Percentiles rank a stretch among this genome's conserved stretches.
These are phyloP conservation scores for Rhodomyrtus psidioides DNA, from an alignment of 441 rosid genomes.

Conservation along the genomic window DNA sequence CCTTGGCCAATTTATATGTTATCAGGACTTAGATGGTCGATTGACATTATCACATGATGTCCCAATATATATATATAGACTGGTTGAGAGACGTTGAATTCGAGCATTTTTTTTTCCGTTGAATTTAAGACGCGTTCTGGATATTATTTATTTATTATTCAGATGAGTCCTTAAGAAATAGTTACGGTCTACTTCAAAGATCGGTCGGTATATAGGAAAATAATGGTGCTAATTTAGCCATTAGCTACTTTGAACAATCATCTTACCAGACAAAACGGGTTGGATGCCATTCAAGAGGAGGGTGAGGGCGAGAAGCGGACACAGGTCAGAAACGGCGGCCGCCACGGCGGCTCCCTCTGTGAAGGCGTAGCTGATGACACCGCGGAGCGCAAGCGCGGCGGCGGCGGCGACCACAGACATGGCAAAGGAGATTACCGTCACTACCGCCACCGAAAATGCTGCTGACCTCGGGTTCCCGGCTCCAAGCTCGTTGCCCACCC, in stretches of 20 bases:
- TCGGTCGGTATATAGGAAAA: background rate
- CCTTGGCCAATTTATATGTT: conserved; percentile 15
- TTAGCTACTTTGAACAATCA: background rate
- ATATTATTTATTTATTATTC: too few relatives aligned
- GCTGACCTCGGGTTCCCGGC: conserved; percentile 54
- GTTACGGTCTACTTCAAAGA: background rate
- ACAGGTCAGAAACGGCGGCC: conserved; percentile 51
- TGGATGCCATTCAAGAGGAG: conserved; percentile 50
- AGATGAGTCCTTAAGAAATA: background rate
- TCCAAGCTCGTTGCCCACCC: conserved; percentile 67
- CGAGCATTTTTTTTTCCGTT: too few relatives aligned
- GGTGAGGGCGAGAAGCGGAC: conserved; percentile 49
- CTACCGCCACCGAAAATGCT: conserved; percentile 36
- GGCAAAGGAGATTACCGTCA: conserved; percentile 28
- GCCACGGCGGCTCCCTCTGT: conserved; percentile 45
- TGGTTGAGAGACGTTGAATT: background rate
- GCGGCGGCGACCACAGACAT: conserved; percentile 23
- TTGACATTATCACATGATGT: background rate
- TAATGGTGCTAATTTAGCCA: background rate
- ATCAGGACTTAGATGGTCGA: background rate
- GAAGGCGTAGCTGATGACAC: conserved; percentile 42
- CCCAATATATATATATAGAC: too few relatives aligned
- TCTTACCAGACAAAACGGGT: conserved; percentile 45
- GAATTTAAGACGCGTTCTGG: too few relatives aligned
- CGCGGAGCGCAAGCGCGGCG: conserved; percentile 17